Conservation (phyloP, 768 basidiomycete species). For the Trametopsis cervina region DNA sequence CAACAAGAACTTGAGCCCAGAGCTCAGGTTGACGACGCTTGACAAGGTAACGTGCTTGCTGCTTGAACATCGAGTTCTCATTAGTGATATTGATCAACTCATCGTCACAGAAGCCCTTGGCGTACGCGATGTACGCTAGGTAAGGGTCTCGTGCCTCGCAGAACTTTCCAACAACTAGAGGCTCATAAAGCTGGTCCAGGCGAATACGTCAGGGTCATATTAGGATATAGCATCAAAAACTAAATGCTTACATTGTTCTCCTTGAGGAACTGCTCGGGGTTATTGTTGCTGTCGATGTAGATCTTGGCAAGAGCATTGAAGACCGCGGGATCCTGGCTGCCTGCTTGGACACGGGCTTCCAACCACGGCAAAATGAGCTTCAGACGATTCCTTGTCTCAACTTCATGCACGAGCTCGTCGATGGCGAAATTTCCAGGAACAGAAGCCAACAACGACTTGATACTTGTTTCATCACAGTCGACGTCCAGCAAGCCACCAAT, state of each 20-base stretch:
- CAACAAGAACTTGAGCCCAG: constrained; percentile 90
- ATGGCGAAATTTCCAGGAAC: constrained; percentile 97
- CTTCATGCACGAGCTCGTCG: constrained; percentile 95
- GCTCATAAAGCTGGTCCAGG: constrained; percentile 76
- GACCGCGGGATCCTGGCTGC: constrained; percentile 87
- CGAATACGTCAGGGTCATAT: constrained; percentile 3
- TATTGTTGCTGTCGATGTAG: constrained; percentile 97
- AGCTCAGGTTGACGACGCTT: constrained; percentile 93
- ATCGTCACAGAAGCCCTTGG: constrained; percentile 97
- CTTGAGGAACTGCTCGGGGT: constrained; percentile 96
- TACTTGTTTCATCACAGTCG: constrained; percentile 93
- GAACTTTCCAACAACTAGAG: constrained; percentile 96
- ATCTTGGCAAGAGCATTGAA: constrained; percentile 99
- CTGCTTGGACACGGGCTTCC: constrained; percentile 87
- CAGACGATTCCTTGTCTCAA: constrained; percentile 91
- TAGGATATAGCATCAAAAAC: background rate
- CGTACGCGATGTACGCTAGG: constrained; percentile 97
- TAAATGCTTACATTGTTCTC: constrained; percentile 82
- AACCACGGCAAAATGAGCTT: constrained; percentile 98
- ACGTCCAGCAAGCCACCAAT: constrained; percentile 95
- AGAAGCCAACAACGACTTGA: constrained; percentile 89
- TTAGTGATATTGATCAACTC: constrained; percentile 96
- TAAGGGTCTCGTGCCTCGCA: constrained; percentile 98
- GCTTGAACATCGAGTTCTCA: constrained; percentile 99
- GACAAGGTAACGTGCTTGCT: constrained; percentile 96